Conservation (phyloP, 2,329 filamentous ascomycete genomes). For the Xylaria sp. region DNA sequence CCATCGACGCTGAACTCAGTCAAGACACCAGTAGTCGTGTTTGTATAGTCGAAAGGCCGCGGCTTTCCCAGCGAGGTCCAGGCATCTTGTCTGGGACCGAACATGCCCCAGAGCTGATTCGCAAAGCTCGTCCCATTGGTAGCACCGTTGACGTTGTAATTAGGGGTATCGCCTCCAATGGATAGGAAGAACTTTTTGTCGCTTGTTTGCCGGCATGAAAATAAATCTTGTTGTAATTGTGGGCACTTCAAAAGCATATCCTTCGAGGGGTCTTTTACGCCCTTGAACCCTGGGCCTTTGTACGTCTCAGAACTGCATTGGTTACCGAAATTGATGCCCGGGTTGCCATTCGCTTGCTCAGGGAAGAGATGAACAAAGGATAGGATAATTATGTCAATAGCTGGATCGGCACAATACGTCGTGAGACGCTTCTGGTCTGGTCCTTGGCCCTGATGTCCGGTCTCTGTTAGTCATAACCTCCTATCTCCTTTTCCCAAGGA, state of each 20-base stretch:
- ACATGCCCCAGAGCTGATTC: slow-evolving; percentile 53
- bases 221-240: slow-evolving; percentile 51
- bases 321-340: slow-evolving; percentile 56
- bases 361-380: slow-evolving; percentile 57
- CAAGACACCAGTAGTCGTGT: slow-evolving; percentile 19
- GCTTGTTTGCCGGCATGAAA: slow-evolving; percentile 51
- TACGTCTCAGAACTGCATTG: slow-evolving; percentile 51
- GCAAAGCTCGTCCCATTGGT: slow-evolving; percentile 52
- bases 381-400: slow-evolving; percentile 56
- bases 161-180: slow-evolving; percentile 51
- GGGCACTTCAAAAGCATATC: slow-evolving; percentile 52
- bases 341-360: slow-evolving; percentile 55
- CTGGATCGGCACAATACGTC: slow-evolving; percentile 53
- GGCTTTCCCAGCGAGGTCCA: slow-evolving; percentile 48
- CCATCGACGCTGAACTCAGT: slow-evolving; percentile 47
- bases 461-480: slow-evolving; percentile 8
- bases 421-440: slow-evolving; percentile 51
- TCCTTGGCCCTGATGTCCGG: slow-evolving; percentile 53
- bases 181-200: slow-evolving; percentile 56
- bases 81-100: slow-evolving; percentile 51
- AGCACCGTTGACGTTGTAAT: slow-evolving; percentile 52
- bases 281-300: slow-evolving; percentile 49
- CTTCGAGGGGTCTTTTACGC: slow-evolving; percentile 46
- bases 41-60: slow-evolving; percentile 46
- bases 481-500: background rate